phyloP scores from a whole-genome alignment of 345 rosid species.

The Citrus australasica region DNA sequence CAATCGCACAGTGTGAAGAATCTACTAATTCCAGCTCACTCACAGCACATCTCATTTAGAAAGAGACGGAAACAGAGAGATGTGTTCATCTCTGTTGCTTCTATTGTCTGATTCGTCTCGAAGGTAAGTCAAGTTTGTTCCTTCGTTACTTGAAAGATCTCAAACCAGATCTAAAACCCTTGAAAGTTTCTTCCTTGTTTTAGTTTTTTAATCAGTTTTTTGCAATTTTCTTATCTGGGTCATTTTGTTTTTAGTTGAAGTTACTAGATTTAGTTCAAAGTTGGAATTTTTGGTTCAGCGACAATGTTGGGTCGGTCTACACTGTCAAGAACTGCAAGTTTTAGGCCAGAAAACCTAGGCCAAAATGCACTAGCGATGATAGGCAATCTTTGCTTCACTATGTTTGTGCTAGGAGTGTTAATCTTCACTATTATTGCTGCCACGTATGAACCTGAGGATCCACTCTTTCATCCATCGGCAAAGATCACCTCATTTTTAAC shows the following conservation, averaged over 20 bases:
- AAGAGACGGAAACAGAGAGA: background rate
- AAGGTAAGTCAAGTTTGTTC: slow-evolving; percentile 6
- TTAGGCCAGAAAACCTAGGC: slow-evolving; percentile 73
- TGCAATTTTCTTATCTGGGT: slow-evolving; percentile 23
- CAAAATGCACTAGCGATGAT: slow-evolving; percentile 79
- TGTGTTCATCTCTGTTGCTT: slow-evolving; percentile 3
- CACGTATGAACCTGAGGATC: slow-evolving; percentile 86
- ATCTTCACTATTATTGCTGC: slow-evolving; percentile 93
- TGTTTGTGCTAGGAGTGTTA: slow-evolving; percentile 76
- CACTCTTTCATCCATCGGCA: slow-evolving; percentile 78
- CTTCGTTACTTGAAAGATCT: slow-evolving; percentile 21
- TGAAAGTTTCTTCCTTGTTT: background rate
- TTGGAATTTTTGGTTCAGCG: slow-evolving; percentile 5
- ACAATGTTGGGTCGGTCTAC: slow-evolving; percentile 60
- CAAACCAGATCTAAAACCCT: slow-evolving; percentile 27
- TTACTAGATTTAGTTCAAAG: slow-evolving; percentile 9
- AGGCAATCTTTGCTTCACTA: slow-evolving; percentile 76
- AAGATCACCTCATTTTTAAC: slow-evolving; percentile 80
- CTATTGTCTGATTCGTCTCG: background rate
- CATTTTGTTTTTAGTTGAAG: background rate
- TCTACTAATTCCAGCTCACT: background rate
- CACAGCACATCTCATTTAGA: background rate
- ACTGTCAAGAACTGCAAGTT: slow-evolving; percentile 48
- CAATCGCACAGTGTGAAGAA: background rate
- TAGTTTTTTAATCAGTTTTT: background rate